Base-by-base conservation (phyloP, 805 yeast species). In the Cyberlindnera amylophila region DNA sequence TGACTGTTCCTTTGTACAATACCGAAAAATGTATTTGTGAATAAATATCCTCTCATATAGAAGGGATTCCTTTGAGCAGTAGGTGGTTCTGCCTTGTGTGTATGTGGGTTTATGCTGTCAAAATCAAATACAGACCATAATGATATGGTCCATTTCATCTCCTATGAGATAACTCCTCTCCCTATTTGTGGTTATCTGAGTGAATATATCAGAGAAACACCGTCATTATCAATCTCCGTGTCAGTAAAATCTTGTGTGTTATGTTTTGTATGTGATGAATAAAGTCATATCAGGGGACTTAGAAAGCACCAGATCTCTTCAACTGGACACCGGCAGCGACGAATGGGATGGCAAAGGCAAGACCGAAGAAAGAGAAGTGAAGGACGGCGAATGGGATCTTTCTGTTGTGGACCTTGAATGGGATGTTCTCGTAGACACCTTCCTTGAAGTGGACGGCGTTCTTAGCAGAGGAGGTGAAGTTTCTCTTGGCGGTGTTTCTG, bases 341-440 rank as follows among this genome's bases (percentile, higher is more conserved):
- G 73, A 87, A 84, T 62, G 98, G 97, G 44, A 82, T 70, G 48
- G 79, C 76, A 50, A 81, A 73, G 47, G 88, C 91, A 33, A 79
- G 60, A 64, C 84, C 79, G 53, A 83, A 74, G 71, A 80, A 83
- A 41, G 89, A 79, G 75, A 86, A 83, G 74, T 84, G 95, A 53
- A 83, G 75, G 40, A 88, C 71, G 54, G 81, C 86, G 66, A 77
- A 89, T 54, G 97, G 98, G 53, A 91, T 76, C 72, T 81, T 85
- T 77, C 96, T 89, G 79, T 82, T 75, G 77, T 88, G 89, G 51
- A 91, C 95, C 76, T 80, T 80, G 81, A 91, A 93, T 53, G 99
- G 99, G 51, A 91, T 63, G 79, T 93, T 91, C 60, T 84, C 73
- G 82, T 93, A 93, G 36, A 82, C 81, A 61, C 97, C 97, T 61